Conservation (phyloP, 1,284 basidiomycete species). For the Ceratobasidium sp. region DNA sequence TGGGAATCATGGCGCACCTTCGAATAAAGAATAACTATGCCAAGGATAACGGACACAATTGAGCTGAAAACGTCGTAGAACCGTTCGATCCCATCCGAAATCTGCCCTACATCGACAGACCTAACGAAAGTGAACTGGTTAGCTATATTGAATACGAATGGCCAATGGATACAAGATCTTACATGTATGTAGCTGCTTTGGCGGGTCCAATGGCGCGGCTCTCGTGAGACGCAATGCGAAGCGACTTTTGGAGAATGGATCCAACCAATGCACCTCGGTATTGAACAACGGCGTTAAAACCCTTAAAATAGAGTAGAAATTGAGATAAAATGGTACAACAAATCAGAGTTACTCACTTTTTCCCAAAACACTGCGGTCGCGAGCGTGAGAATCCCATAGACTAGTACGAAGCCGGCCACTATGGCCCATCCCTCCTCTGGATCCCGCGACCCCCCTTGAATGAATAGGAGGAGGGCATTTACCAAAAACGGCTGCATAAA, state of each 20-base stretch:
- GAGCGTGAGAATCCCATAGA: conserved; percentile 13
- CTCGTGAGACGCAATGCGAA: conserved; percentile 10
- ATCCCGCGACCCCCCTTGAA: background rate
- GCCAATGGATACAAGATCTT: background rate
- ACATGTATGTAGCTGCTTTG: conserved; percentile 22
- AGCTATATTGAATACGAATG: background rate
- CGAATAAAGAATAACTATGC: conserved; percentile 1
- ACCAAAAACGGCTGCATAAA: conserved; percentile 18
- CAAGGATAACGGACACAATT: conserved; percentile 1
- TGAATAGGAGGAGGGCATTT: background rate
- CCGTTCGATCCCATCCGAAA: background rate
- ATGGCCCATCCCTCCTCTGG: conserved; percentile 15
- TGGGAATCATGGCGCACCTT: background rate
- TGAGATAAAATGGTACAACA: background rate
- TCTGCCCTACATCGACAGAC: conserved; percentile 15
- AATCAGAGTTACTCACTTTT: background rate
- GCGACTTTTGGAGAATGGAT: conserved; percentile 1
- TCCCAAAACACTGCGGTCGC: conserved; percentile 32
- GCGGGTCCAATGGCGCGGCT: background rate
- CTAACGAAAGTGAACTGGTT: background rate
- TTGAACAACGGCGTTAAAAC: background rate
- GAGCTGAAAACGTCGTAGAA: conserved; percentile 15
- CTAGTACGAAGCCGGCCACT: background rate
- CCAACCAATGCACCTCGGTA: conserved; percentile 21
- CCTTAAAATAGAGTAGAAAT: background rate